Evolutionary conservation across 2,329 filamentous ascomycete species (phyloP).

Genomic region (Fusarium sp.): DNA sequence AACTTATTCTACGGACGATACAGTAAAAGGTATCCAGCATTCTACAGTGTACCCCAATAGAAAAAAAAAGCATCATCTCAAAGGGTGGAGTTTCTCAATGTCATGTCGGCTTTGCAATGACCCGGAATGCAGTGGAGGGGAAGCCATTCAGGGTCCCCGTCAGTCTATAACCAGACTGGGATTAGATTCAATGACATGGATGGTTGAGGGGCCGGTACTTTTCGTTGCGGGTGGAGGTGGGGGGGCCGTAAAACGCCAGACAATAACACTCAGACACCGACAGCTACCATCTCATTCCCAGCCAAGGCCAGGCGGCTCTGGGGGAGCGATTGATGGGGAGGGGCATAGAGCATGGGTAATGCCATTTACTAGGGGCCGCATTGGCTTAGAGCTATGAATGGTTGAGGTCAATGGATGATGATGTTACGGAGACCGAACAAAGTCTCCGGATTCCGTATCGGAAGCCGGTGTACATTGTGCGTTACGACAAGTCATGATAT

Average conservation of each 20-base stretch:
- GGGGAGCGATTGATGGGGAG: conserved; percentile 18
- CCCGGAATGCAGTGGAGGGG: conserved; percentile 26
- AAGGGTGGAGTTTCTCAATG: not conserved
- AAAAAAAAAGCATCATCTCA: conserved; percentile 24
- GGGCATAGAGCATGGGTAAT: conserved; percentile 3
- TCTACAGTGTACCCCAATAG: conserved; percentile 36
- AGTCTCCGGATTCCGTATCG: conserved; percentile 29
- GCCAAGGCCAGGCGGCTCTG: conserved; percentile 9
- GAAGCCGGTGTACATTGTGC: conserved; percentile 20
- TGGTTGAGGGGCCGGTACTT: conserved; percentile 32
- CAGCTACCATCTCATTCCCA: conserved; percentile 21
- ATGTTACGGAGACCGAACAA: conserved; percentile 30
- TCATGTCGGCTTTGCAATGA: conserved; percentile 14
- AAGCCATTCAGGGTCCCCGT: conserved; percentile 24
- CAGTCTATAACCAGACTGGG: conserved; percentile 1
- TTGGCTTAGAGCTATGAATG: conserved; percentile 7
- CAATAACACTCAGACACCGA: conserved; percentile 10
- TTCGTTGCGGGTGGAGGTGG: conserved; percentile 19
- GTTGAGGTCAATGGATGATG: conserved; percentile 7
- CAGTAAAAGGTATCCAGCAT: not conserved
- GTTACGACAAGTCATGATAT: not conserved
- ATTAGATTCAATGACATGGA: not conserved
- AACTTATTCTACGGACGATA: not conserved
- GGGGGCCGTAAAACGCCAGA: conserved; percentile 4
- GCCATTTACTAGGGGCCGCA: conserved; percentile 5